A percentile compares a stretch with the other conserved stretches of the same genome.
These are phyloP conservation scores for Colletotrichum tamarilloi DNA, from an alignment of 2,329 filamentous ascomycete species.

Conservation along the genomic window DNA sequence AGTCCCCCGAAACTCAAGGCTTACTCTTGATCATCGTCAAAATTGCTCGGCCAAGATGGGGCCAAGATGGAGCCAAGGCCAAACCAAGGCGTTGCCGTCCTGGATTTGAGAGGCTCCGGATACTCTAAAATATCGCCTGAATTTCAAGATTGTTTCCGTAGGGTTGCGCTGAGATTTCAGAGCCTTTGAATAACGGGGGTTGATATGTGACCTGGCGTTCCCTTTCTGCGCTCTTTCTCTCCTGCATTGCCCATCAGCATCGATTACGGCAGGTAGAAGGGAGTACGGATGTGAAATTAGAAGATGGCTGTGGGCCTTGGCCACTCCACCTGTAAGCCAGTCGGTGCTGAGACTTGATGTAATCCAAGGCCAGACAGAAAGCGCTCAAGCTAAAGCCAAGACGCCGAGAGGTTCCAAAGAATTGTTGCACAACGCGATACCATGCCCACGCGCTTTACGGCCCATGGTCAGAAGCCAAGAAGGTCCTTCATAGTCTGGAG, in stretches of 20 bases:
- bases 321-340: conserved; percentile 5
- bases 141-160: background rate
- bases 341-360: conserved; percentile 32
- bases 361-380: conserved; percentile 29
- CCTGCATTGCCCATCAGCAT: conserved; percentile 10
- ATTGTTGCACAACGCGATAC: conserved; percentile 3
- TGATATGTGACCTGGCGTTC: background rate
- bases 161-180: conserved; percentile 18
- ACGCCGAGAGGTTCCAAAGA: conserved; percentile 27
- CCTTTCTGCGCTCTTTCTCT: background rate
- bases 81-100: conserved; percentile 17
- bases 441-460: conserved; percentile 7
- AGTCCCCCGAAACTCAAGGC: background rate
- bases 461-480: conserved; percentile 1
- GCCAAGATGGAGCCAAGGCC: conserved; percentile 27
- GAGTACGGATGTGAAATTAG: conserved; percentile 11
- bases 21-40: conserved; percentile 16
- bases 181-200: conserved; percentile 1
- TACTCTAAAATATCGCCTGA: background rate
- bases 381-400: conserved; percentile 27
- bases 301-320: conserved; percentile 21
- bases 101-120: conserved; percentile 1
- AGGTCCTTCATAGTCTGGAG: conserved; percentile 24
- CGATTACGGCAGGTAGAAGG: background rate
- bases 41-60: conserved; percentile 24